Evolutionary conservation across 2,329 filamentous ascomycete species (phyloP), one percentile per base, ranked within the genome.

Genomic region (Teratosphaeria viscida): DNA sequence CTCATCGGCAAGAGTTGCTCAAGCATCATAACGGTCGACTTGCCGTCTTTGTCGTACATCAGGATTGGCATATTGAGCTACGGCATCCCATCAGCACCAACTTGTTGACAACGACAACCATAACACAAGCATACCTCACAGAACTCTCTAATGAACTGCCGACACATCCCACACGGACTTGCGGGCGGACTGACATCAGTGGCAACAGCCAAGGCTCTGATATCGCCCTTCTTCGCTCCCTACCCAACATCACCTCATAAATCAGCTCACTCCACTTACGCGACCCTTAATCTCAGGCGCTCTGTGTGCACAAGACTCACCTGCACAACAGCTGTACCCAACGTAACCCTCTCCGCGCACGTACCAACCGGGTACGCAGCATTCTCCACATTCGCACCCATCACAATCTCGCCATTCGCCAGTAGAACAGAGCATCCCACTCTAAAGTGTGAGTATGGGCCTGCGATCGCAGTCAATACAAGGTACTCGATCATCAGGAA

Each of bases 331-430:
- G 92, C 92, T 47, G 85, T 90, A 7, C 84, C 88, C 65, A 97
- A 81, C 1, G 90, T 91, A n/a, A 92, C 89, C 60, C 92, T 81
- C 81, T 99, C 94, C 14, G 94, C 94, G 74, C 94, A 97, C 2
- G 89, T 95, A n/a, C 90, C 90, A 5, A 96, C 92, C 0, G 94
- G 92, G 72, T 95, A 97, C 32, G 88, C 80, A 1, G 90, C 92
- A 72, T 97, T 96, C 77, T 99, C 94, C 62, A 97, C 85, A 72
- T 96, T 96, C 63, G 89, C 91, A 58, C 94, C 94, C 54, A 66
- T 63, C 3, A 82, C 78, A 60, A 91, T 80, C 66, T 80, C 60
- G 29, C 71, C 72, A 52, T 66, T 66, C 23, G 64, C 66, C 35
- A 84, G 81, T 62, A 97, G 84, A 62, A 97, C 76, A 37, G 88